phyloP scores from a whole-genome alignment of 23 red algal species.

The Gracilaria gracilis region DNA sequence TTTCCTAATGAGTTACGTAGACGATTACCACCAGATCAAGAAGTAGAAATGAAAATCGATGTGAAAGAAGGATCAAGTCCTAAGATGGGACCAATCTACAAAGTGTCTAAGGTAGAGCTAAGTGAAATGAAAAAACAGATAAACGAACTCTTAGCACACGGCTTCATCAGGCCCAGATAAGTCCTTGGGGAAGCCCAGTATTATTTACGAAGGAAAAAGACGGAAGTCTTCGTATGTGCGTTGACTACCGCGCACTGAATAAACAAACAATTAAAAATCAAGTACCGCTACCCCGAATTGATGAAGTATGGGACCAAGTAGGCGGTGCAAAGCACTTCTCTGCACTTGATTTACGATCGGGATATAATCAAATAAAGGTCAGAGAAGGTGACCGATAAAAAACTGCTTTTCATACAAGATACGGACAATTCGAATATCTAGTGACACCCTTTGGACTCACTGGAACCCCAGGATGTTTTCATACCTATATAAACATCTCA shows the following conservation, averaged over 20 bases:
- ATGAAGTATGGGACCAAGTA: conserved; percentile 64
- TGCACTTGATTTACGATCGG: conserved; percentile 47
- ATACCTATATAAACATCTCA: conserved; percentile 35
- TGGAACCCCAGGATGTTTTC: conserved; percentile 36
- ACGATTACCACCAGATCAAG: background rate
- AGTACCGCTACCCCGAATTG: conserved; percentile 41
- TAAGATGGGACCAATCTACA: conserved; percentile 37
- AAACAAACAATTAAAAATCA: conserved; percentile 56
- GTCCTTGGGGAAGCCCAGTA: conserved; percentile 50
- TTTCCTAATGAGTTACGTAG: background rate
- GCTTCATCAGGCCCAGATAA: conserved; percentile 25
- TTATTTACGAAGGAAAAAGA: conserved; percentile 38
- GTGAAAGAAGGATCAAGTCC: background rate
- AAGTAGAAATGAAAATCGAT: conserved; percentile 43
- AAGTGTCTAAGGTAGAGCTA: background rate
- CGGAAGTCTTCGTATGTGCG: conserved; percentile 10
- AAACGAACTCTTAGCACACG: background rate
- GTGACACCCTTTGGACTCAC: conserved; percentile 50
- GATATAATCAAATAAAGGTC: conserved; percentile 51
- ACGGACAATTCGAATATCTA: conserved; percentile 57
- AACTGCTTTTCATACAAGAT: conserved; percentile 52
- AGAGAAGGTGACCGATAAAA: conserved; percentile 9
- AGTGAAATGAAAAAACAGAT: conserved; percentile 28
- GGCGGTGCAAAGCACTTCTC: conserved; percentile 46
- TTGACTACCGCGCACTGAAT: conserved; percentile 48